Percentiles rank a stretch among this genome's conserved stretches.
Evolutionary conservation across 1,139 yeast species (phyloP).

Genomic region (Suhomyces atakaporum): DNA sequence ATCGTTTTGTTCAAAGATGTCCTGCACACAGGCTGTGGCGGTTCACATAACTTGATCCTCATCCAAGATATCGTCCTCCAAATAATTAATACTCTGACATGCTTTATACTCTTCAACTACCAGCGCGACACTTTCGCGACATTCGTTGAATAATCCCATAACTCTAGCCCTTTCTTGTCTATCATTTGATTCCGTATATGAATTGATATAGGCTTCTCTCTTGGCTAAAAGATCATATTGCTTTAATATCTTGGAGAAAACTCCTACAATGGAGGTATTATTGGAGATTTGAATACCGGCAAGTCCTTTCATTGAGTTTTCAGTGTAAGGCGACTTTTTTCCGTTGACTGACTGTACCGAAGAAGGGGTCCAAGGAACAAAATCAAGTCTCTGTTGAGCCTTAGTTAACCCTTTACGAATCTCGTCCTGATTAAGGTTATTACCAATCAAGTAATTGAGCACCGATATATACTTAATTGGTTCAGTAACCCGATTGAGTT

Average conservation of each 20-base stretch:
- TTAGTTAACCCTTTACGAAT: slow-evolving; percentile 77
- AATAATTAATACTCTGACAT: slow-evolving; percentile 57
- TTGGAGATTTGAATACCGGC: slow-evolving; percentile 81
- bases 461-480: slow-evolving; percentile 62
- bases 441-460: slow-evolving; percentile 75
- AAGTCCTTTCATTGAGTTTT: slow-evolving; percentile 31
- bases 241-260: slow-evolving; percentile 65
- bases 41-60: slow-evolving; percentile 18
- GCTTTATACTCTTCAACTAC: slow-evolving; percentile 73
- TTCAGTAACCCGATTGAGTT: slow-evolving; percentile 63
- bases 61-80: slow-evolving; percentile 43
- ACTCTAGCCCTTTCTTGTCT: slow-evolving; percentile 45
- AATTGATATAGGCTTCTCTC: slow-evolving; percentile 82
- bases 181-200: slow-evolving; percentile 62
- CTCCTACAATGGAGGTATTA: slow-evolving; percentile 67
- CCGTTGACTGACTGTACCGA: slow-evolving; percentile 80
- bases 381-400: slow-evolving; percentile 74
- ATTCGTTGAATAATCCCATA: slow-evolving; percentile 75
- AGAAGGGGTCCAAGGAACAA: slow-evolving; percentile 87
- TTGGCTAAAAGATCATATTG: slow-evolving; percentile 82
- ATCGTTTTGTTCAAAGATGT: too few species aligned
- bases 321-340: slow-evolving; percentile 60
- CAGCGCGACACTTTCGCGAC: slow-evolving; percentile 68
- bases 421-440: slow-evolving; percentile 63
- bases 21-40: slow-evolving; percentile 1